Conservation (phyloP, 1,284 basidiomycete species). For the Irpex sp. region DNA sequence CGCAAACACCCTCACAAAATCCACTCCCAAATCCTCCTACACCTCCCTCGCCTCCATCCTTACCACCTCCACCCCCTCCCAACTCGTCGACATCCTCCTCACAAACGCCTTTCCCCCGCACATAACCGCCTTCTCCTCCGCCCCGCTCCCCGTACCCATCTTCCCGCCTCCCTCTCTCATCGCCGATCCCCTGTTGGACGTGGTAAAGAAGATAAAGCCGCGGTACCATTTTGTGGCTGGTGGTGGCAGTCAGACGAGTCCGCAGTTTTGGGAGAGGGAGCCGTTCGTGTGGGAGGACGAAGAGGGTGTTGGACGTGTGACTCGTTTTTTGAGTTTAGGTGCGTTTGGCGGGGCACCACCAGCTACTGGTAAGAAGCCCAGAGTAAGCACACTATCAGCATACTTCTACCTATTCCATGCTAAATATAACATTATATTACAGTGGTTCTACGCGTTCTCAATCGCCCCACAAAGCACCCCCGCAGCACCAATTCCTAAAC, state of each 20-base stretch:
- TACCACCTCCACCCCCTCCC: constrained; percentile 51
- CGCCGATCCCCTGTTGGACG: constrained; percentile 61
- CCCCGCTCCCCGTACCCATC: constrained; percentile 43
- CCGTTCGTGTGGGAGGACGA: constrained; percentile 81
- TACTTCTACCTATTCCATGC: too few relatives aligned
- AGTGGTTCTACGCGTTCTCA: constrained; percentile 80
- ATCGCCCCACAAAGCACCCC: constrained; percentile 40
- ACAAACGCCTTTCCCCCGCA: constrained; percentile 75
- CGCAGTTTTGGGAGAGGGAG: constrained; percentile 88
- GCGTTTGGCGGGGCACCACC: constrained; percentile 68
- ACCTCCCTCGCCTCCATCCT: constrained; percentile 66
- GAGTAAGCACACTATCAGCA: constrained; percentile 60
- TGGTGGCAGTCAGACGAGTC: constrained; percentile 35
- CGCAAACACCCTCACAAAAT: constrained; percentile 49
- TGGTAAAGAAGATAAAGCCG: constrained; percentile 61
- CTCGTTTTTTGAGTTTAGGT: constrained; percentile 80
- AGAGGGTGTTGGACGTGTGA: constrained; percentile 52
- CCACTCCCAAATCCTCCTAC: constrained; percentile 37
- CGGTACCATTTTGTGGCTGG: constrained; percentile 75
- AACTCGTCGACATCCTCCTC: constrained; percentile 77
- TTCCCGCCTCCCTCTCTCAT: constrained; percentile 32
- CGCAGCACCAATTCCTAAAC: constrained; percentile 35
- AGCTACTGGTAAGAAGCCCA: constrained; percentile 65
- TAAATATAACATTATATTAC: too few relatives aligned
- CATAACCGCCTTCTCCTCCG: constrained; percentile 60